Percentiles rank a stretch among this genome's conserved stretches.
phyloP scores from a whole-genome alignment of 805 yeast genomes.

The Candida koratica region DNA sequence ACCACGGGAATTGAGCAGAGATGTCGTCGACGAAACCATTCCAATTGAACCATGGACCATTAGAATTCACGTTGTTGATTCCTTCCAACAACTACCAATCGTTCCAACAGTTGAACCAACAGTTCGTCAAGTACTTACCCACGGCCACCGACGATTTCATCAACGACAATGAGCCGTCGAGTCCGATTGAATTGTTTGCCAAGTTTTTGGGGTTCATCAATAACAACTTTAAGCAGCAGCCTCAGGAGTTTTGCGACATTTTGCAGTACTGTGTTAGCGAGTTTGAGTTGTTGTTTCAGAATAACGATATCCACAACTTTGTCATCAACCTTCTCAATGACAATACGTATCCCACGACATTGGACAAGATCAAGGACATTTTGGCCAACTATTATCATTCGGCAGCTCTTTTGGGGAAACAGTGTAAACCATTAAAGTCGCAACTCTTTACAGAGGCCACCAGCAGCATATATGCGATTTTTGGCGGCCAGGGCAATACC shows the following conservation, averaged over 20 bases:
- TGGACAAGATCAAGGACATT: constrained; percentile 64
- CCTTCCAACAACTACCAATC: constrained; percentile 77
- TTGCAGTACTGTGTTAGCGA: constrained; percentile 69
- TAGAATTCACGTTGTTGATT: constrained; percentile 84
- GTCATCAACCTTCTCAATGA: constrained; percentile 64
- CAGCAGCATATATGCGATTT: constrained; percentile 69
- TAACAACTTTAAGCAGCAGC: not conserved
- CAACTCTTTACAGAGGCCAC: constrained; percentile 36
- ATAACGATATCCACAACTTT: constrained; percentile 76
- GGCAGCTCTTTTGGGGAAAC: constrained; percentile 21
- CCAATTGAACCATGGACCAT: constrained; percentile 75
- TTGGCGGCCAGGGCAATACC: constrained; percentile 99
- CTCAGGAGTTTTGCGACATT: constrained; percentile 57
- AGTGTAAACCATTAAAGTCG: constrained; percentile 37
- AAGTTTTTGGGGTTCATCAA: constrained; percentile 71
- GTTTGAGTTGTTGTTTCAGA: constrained; percentile 75
- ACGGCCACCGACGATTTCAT: constrained; percentile 80
- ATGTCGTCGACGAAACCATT: constrained; percentile 47
- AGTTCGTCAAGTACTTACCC: constrained; percentile 74
- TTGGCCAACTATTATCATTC: constrained; percentile 71
- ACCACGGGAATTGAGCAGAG: not conserved
- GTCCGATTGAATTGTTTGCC: constrained; percentile 80
- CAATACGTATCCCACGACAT: constrained; percentile 56
- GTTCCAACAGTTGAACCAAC: constrained; percentile 84
- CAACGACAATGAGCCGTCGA: constrained; percentile 81